phyloP scores from a whole-genome alignment of 106 monocot species.

The Phalaenopsis equestris region DNA sequence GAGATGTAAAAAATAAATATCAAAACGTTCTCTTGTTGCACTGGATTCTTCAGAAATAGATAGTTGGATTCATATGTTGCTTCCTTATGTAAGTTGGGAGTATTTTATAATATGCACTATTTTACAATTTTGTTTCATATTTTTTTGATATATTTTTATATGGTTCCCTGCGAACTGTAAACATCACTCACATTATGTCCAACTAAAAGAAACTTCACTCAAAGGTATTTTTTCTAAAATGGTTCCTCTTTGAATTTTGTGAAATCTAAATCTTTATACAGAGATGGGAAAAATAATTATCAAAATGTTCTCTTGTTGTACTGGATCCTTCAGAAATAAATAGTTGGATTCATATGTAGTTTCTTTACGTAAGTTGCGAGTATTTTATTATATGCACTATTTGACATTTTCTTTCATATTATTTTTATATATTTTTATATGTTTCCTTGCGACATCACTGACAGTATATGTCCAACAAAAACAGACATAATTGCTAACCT shows the following conservation, averaged over 20 bases:
- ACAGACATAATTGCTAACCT: not conserved
- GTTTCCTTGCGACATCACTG: not conserved
- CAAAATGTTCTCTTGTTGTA: not conserved
- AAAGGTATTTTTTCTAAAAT: too few relatives aligned
- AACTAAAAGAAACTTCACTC: too few relatives aligned
- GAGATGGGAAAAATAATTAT: not conserved
- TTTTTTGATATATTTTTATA: not conserved
- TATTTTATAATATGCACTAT: not conserved
- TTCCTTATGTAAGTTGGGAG: not conserved
- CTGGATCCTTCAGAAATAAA: not conserved
- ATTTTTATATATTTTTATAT: not conserved
- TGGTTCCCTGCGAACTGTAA: not conserved
- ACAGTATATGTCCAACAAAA: not conserved
- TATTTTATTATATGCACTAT: not conserved
- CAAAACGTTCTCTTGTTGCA: not conserved
- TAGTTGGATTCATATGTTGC: not conserved
- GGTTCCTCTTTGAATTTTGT: not conserved
- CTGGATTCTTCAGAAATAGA: not conserved
- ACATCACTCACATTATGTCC: too few relatives aligned
- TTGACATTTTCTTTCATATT: not conserved
- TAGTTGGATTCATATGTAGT: not conserved
- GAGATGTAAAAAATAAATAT: not conserved
- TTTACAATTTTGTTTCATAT: not conserved
- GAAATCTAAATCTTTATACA: not conserved
- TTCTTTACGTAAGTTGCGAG: not conserved